phyloP scores from a whole-genome alignment of 495 filamentous ascomycete species.

The Viridothelium virens region DNA sequence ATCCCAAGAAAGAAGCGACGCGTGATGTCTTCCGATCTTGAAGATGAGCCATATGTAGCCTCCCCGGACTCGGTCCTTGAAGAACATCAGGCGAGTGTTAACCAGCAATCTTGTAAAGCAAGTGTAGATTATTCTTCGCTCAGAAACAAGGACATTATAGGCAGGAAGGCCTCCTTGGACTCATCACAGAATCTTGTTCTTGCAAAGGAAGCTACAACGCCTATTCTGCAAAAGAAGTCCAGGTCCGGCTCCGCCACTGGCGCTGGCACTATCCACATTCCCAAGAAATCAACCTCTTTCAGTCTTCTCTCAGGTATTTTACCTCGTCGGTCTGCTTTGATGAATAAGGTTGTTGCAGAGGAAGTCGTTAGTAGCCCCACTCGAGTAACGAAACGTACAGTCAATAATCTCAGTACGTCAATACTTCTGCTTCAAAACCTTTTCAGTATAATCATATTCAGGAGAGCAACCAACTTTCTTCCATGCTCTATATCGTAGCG shows the following conservation, averaged over 20 bases:
- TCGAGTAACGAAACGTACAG: background rate
- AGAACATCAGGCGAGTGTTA: background rate
- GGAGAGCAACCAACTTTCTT: too few species aligned
- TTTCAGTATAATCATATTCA: too few species aligned
- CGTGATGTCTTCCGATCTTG: background rate
- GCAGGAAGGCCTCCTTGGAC: background rate
- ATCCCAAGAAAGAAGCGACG: background rate
- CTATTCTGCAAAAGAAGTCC: background rate
- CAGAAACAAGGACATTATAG: background rate
- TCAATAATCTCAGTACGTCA: background rate
- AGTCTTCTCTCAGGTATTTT: background rate
- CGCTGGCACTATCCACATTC: background rate
- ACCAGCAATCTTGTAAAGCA: background rate
- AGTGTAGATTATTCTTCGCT: background rate
- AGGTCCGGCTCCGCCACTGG: background rate
- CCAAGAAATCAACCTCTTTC: background rate
- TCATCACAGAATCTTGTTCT: background rate
- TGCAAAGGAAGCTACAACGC: background rate
- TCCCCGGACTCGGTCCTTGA: background rate
- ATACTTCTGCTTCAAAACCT: background rate
- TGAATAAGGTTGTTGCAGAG: background rate
- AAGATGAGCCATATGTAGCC: background rate
- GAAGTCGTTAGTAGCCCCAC: background rate
- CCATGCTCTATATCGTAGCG: too few species aligned
- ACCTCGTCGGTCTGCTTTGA: background rate